A percentile compares a stretch with the other conserved stretches of the same genome.
Conservation (phyloP, 306 rosid genomes). For the Quillaja saponaria region DNA sequence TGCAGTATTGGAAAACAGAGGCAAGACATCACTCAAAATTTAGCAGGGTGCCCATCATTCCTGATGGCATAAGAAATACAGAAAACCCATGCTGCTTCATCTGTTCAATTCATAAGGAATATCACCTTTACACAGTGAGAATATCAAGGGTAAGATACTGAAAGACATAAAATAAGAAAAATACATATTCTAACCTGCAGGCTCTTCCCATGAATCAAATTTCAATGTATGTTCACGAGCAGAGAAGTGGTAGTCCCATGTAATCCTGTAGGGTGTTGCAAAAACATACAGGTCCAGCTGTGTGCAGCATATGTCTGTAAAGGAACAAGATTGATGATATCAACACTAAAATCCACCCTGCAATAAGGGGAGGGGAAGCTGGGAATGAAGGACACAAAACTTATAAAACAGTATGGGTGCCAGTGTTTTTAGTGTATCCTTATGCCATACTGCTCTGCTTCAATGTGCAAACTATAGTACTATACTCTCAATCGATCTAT, state of each 20-base stretch:
- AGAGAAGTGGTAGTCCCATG: slow-evolving; percentile 96
- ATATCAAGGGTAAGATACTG: slow-evolving; percentile 5
- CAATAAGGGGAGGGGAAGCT: not conserved
- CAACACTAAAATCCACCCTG: not conserved
- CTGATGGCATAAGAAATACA: slow-evolving; percentile 98
- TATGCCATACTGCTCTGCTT: not conserved
- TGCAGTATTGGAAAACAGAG: slow-evolving; percentile 77
- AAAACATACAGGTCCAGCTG: slow-evolving; percentile 99
- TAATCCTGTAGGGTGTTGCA: slow-evolving; percentile 89
- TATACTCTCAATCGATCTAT: slow-evolving; percentile 8
- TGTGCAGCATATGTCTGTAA: slow-evolving; percentile 84
- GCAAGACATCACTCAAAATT: slow-evolving; percentile 84
- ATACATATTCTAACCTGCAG: slow-evolving; percentile 97
- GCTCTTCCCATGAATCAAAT: slow-evolving; percentile 92
- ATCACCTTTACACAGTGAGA: slow-evolving; percentile 27
- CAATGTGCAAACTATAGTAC: slow-evolving; percentile 15
- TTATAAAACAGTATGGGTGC: slow-evolving; percentile 14
- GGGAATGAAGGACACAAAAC: slow-evolving; percentile 7
- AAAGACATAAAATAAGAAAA: slow-evolving; percentile 23
- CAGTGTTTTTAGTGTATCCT: too few species aligned
- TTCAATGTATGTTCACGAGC: slow-evolving; percentile 75
- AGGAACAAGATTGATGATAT: slow-evolving; percentile 1
- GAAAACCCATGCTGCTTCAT: slow-evolving; percentile 93
- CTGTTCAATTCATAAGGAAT: slow-evolving; percentile 49
- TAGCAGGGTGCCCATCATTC: slow-evolving; percentile 91